Percentiles rank a stretch among this genome's conserved stretches.
These are phyloP conservation scores for Imleria badia DNA, from an alignment of 768 basidiomycete genomes.

Conservation along the genomic window DNA sequence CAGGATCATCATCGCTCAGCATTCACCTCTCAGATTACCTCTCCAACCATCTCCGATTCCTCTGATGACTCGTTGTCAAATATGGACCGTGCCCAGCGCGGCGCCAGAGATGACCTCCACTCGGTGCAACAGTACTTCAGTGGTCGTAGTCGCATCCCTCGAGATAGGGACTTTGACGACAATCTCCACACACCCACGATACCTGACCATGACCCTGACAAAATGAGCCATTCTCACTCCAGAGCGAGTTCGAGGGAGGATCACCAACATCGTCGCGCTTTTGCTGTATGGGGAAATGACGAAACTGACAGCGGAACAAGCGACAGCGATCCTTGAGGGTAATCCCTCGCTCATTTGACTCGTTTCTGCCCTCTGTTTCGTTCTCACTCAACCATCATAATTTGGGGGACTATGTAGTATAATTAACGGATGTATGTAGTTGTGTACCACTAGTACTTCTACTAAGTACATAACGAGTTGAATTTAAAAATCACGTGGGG, in stretches of 20 bases:
- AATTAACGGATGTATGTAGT: too few relatives aligned
- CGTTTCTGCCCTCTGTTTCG: neutral
- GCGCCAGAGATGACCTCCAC: conserved; percentile 54
- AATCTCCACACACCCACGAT: conserved; percentile 62
- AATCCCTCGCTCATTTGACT: neutral
- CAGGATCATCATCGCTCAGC: conserved; percentile 12
- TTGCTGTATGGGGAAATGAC: conserved; percentile 87
- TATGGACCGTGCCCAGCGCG: conserved; percentile 42
- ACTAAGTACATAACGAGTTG: too few relatives aligned
- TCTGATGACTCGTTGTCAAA: conserved; percentile 35
- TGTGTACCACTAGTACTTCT: too few relatives aligned
- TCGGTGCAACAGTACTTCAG: conserved; percentile 36
- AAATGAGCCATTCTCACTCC: conserved; percentile 10
- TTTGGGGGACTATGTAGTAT: too few relatives aligned
- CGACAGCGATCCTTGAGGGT: conserved; percentile 52
- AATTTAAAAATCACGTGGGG: conserved; percentile 13
- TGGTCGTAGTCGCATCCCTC: conserved; percentile 58
- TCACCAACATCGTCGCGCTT: conserved; percentile 49
- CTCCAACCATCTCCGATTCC: conserved; percentile 42
- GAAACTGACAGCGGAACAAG: conserved; percentile 86
- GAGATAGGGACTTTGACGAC: conserved; percentile 60
- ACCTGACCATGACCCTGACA: conserved; percentile 28
- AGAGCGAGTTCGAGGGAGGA: conserved; percentile 20
- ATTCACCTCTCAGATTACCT: conserved; percentile 34
- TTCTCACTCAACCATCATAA: neutral